These are phyloP conservation scores for Clathrus columnatus DNA, from an alignment of 768 basidiomycete species.

Conservation along the genomic window DNA sequence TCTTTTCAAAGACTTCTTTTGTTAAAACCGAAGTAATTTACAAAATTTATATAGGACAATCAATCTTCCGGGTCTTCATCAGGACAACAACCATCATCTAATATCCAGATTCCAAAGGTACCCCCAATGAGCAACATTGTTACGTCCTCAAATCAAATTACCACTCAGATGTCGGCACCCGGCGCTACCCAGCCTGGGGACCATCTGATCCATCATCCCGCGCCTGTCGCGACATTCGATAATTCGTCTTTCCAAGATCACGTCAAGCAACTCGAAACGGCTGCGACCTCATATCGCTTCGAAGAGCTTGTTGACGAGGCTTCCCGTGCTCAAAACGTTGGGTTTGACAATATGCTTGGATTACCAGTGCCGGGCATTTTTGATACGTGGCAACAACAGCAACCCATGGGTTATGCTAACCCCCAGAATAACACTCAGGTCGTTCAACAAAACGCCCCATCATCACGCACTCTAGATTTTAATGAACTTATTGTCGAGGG, in stretches of 20 bases:
- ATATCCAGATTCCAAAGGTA: neutral
- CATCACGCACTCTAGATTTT: neutral
- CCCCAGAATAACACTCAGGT: neutral
- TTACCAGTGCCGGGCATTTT: neutral
- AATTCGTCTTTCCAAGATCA: neutral
- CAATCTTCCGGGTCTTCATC: neutral
- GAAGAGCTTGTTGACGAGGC: neutral
- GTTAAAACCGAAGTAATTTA: neutral
- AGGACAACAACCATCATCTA: neutral
- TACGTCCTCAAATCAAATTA: neutral
- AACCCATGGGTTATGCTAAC: neutral
- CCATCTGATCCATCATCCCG: neutral
- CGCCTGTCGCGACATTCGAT: conserved; percentile 1
- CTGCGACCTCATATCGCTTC: neutral
- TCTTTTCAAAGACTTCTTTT: neutral
- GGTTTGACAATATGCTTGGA: neutral
- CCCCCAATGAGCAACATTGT: neutral
- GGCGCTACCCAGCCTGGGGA: neutral
- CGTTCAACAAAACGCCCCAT: neutral
- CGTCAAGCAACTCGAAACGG: neutral
- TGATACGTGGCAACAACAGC: neutral
- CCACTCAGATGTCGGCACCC: neutral
- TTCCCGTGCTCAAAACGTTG: neutral
- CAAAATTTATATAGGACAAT: neutral
- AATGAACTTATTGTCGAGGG: conserved; percentile 9